Conservation (phyloP, 371 early-diverging fungal genomes). For the Mortierella sp. region DNA sequence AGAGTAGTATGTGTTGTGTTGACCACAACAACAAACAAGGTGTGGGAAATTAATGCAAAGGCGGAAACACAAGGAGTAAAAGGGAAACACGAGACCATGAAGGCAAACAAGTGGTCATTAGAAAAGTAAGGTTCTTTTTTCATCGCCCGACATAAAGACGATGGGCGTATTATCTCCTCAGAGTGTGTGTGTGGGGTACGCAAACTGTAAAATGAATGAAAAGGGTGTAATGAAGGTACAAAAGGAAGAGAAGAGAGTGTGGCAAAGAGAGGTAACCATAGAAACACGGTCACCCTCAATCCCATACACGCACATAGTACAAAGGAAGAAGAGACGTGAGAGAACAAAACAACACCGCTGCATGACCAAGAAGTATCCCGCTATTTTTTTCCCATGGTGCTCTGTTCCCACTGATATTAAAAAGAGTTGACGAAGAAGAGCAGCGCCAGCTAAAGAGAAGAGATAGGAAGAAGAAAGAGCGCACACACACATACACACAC, state of each 20-base stretch:
- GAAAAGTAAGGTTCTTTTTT: conserved; percentile 10
- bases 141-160: background rate
- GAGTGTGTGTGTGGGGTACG: background rate
- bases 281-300: background rate
- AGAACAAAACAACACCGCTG: background rate
- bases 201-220: conserved; percentile 13
- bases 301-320: background rate
- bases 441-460: background rate
- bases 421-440: background rate
- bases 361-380: background rate
- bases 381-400: background rate
- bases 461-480: background rate
- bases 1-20: background rate
- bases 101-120: background rate
- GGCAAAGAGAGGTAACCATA: background rate
- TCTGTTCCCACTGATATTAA: background rate
- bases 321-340: background rate
- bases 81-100: conserved; percentile 31
- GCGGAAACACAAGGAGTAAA: background rate
- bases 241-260: background rate
- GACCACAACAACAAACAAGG: background rate
- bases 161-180: conserved; percentile 2
- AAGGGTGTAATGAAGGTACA: background rate
- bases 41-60: conserved; percentile 53
- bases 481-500: background rate